Percentiles rank a stretch among this genome's conserved stretches.
These are phyloP conservation scores for Colletotrichum sp. DNA, from an alignment of 2,329 filamentous ascomycete genomes.

Conservation along the genomic window DNA sequence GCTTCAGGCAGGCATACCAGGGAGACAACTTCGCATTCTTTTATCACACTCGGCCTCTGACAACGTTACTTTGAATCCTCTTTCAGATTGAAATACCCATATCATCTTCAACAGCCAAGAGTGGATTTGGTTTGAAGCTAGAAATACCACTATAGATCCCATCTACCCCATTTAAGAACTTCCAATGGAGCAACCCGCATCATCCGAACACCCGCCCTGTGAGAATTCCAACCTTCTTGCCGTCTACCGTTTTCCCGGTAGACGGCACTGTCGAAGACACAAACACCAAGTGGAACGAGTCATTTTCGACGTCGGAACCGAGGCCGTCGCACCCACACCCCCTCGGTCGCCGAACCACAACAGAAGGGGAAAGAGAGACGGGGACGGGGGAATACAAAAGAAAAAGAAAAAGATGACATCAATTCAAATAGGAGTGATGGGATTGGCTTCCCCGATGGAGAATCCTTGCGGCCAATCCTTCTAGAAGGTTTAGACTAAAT, in stretches of 20 bases:
- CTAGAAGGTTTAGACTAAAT: not conserved
- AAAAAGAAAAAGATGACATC: not conserved
- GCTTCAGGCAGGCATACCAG: not conserved
- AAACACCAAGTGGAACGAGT: not conserved
- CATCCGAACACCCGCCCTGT: not conserved
- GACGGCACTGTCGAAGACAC: not conserved
- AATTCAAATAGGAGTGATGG: not conserved
- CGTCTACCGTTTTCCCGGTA: not conserved
- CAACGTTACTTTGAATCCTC: not conserved
- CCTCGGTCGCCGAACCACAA: not conserved
- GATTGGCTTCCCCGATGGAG: not conserved
- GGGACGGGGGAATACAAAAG: not conserved
- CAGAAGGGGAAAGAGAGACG: not conserved
- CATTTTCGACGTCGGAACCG: not conserved
- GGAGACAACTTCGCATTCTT: not conserved
- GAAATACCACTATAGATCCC: not conserved
- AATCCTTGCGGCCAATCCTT: not conserved
- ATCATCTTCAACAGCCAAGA: not conserved
- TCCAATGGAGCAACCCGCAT: not conserved
- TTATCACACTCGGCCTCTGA: not conserved
- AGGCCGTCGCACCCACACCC: not conserved
- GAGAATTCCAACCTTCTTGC: not conserved
- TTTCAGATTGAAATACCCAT: not conserved
- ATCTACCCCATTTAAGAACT: not conserved
- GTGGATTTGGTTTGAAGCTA: not conserved